Evolutionary conservation across 2,329 filamentous ascomycete genomes (phyloP).

Genomic region (Fusarium sp.): DNA sequence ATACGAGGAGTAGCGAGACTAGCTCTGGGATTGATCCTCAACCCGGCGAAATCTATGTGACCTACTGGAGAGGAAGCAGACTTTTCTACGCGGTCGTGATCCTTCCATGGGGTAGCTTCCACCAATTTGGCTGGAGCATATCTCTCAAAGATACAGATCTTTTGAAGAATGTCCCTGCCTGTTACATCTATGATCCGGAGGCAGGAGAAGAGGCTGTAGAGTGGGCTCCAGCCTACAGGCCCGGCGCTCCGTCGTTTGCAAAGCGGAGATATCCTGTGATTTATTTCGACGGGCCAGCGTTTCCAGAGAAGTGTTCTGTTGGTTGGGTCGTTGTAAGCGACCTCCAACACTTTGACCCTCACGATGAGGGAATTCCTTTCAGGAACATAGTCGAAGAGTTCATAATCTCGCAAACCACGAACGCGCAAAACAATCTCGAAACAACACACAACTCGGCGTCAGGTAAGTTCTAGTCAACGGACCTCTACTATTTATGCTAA

Average conservation of each 20-base stretch:
- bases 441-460: not conserved
- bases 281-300: conserved; percentile 2
- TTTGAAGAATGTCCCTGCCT: not conserved
- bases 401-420: not conserved
- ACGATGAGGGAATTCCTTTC: not conserved
- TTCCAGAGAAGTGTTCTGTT: not conserved
- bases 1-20: not conserved
- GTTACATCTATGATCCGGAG: not conserved
- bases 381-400: not conserved
- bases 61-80: conserved; percentile 2
- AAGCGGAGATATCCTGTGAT: conserved; percentile 20
- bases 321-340: conserved; percentile 10
- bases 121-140: not conserved
- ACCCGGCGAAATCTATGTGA: conserved; percentile 13
- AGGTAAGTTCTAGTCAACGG: not conserved
- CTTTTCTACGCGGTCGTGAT: conserved; percentile 1
- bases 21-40: not conserved
- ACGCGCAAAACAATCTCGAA: not conserved
- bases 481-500: not conserved
- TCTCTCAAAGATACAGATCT: not conserved
- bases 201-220: not conserved
- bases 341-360: not conserved
- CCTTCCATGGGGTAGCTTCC: conserved; percentile 2
- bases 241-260: accelerated
- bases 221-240: not conserved